Percentiles rank a stretch among this genome's conserved stretches.
Evolutionary conservation across 1,284 basidiomycete species (phyloP).

Genomic region (Trichosporon sp.): DNA sequence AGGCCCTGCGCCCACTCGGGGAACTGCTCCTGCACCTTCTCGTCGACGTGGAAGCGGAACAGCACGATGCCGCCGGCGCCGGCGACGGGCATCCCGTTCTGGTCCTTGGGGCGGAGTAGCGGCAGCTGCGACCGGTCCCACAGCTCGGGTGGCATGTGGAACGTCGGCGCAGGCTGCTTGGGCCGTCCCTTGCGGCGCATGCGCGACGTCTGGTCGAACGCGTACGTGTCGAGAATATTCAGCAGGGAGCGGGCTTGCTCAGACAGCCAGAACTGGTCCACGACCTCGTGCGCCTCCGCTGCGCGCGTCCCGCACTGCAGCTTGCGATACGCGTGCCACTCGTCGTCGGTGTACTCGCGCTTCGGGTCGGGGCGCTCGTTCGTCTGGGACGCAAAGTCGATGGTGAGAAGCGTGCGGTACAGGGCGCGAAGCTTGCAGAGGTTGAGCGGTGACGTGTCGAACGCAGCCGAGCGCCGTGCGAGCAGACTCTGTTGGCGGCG

Average conservation of each 20-base stretch:
- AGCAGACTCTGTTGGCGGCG: constrained; percentile 46
- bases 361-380: constrained; percentile 41
- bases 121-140: constrained; percentile 41
- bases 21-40: constrained; percentile 32
- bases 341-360: constrained; percentile 39
- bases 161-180: constrained; percentile 43
- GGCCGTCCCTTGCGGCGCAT: constrained; percentile 40
- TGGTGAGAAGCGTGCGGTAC: constrained; percentile 46
- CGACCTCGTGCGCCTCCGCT: constrained; percentile 41
- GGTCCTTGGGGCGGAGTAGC: constrained; percentile 34
- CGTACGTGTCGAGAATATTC: constrained; percentile 36
- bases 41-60: constrained; percentile 46
- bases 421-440: constrained; percentile 40
- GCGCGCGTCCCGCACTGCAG: constrained; percentile 28
- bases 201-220: constrained; percentile 29
- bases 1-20: constrained; percentile 44
- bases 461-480: constrained; percentile 38
- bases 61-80: constrained; percentile 36
- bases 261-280: constrained; percentile 45
- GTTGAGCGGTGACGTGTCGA: constrained; percentile 44
- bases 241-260: constrained; percentile 32
- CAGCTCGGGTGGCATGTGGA: constrained; percentile 40
- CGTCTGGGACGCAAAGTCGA: constrained; percentile 44
- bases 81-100: constrained; percentile 34
- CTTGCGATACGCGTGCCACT: constrained; percentile 45